phyloP scores from a whole-genome alignment of 371 early-diverging fungal genomes.

The Entomophthora muscae region DNA sequence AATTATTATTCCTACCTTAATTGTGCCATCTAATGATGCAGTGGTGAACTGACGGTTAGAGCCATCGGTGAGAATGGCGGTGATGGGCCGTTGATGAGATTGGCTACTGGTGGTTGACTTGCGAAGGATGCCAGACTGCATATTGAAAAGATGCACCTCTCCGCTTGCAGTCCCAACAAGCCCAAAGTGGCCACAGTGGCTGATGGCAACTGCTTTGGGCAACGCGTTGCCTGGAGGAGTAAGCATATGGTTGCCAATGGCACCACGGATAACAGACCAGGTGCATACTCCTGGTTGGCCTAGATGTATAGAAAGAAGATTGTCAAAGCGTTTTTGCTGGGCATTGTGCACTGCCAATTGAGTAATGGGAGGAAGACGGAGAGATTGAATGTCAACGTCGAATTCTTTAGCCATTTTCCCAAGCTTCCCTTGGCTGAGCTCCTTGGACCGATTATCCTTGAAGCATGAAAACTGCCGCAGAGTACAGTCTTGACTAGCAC shows the following conservation, averaged over 20 bases:
- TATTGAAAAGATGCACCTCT: constrained; percentile 71
- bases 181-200: constrained; percentile 83
- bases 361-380: constrained; percentile 53
- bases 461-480: constrained; percentile 62
- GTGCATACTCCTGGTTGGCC: constrained; percentile 50
- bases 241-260: constrained; percentile 48
- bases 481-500: constrained; percentile 65
- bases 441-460: constrained; percentile 64
- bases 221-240: constrained; percentile 37
- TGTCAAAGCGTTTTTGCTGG: constrained; percentile 70
- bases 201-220: constrained; percentile 53
- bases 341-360: constrained; percentile 43
- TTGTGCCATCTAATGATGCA: constrained; percentile 55
- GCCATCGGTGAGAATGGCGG: constrained; percentile 57
- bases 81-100: constrained; percentile 68
- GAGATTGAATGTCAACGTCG: constrained; percentile 31
- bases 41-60: constrained; percentile 53
- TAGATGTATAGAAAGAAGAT: constrained; percentile 68
- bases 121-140: constrained; percentile 78
- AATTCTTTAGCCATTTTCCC: constrained; percentile 42
- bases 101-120: constrained; percentile 25
- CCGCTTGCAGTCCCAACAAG: constrained; percentile 66
- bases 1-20: constrained; percentile 30
- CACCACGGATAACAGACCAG: constrained; percentile 63
- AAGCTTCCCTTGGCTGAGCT: constrained; percentile 60